Percentiles rank a stretch among this genome's conserved stretches.
Conservation (phyloP, 176 grass and related monocot species). For the Tillandsia fasciculata region DNA sequence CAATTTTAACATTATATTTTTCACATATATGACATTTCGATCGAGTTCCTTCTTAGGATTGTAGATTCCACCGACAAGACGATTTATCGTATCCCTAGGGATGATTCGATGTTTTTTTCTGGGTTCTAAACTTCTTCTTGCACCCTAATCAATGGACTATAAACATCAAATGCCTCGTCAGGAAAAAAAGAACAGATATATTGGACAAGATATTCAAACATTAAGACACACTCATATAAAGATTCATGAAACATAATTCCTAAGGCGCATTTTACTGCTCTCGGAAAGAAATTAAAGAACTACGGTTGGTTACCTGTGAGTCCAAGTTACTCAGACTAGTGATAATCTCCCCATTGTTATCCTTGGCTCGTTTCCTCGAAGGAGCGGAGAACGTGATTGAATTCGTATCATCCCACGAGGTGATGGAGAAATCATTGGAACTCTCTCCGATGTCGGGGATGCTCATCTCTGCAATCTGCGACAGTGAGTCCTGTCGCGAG, state of each 20-base stretch:
- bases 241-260: neutral
- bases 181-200: too few relatives aligned
- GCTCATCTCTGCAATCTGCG: conserved; percentile 27
- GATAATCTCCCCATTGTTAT: conserved; percentile 19
- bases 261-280: neutral
- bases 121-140: too few relatives aligned
- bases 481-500: conserved; percentile 49
- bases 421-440: conserved; percentile 58
- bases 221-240: neutral
- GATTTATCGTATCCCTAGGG: too few relatives aligned
- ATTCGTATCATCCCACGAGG: conserved; percentile 88
- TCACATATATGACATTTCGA: too few relatives aligned
- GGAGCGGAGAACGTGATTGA: conserved; percentile 43
- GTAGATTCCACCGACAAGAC: too few relatives aligned
- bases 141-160: too few relatives aligned
- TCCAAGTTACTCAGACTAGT: conserved; percentile 27
- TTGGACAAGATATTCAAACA: neutral
- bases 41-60: too few relatives aligned
- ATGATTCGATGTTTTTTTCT: too few relatives aligned
- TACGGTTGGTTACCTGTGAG: conserved; percentile 5
- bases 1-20: too few relatives aligned
- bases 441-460: conserved; percentile 30
- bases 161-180: too few relatives aligned
- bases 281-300: neutral
- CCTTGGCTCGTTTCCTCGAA: conserved; percentile 9